phyloP scores from a whole-genome alignment of 768 basidiomycete species.

The Termitomyces sp. region DNA sequence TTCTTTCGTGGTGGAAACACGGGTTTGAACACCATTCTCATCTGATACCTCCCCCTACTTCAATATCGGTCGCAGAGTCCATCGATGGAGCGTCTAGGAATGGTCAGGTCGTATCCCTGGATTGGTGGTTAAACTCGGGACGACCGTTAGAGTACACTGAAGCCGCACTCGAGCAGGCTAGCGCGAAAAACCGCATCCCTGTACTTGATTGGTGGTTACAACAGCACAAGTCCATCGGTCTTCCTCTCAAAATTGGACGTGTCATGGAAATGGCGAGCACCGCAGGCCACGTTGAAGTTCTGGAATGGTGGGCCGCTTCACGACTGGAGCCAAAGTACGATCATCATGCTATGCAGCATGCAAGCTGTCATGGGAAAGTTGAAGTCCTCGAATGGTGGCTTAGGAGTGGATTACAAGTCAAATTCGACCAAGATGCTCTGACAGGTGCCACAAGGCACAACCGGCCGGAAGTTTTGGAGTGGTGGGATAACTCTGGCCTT shows the following conservation, averaged over 20 bases:
- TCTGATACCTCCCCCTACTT: constrained; percentile 49
- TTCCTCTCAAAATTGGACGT: constrained; percentile 76
- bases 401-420: constrained; percentile 66
- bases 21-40: constrained; percentile 56
- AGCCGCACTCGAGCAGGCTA: constrained; percentile 74
- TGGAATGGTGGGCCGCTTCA: constrained; percentile 85
- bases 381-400: constrained; percentile 84
- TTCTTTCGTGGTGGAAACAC: constrained; percentile 82
- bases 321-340: constrained; percentile 78
- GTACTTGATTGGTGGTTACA: constrained; percentile 84
- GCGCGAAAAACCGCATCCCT: constrained; percentile 68
- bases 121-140: constrained; percentile 77
- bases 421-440: constrained; percentile 78
- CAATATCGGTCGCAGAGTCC: constrained; percentile 56
- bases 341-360: constrained; percentile 68
- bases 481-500: constrained; percentile 82
- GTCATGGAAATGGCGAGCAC: constrained; percentile 84
- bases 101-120: constrained; percentile 67
- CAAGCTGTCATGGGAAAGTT: constrained; percentile 75
- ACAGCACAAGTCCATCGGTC: constrained; percentile 38
- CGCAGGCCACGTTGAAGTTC: constrained; percentile 66
- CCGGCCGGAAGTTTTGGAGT: constrained; percentile 75
- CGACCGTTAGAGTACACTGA: constrained; percentile 72
- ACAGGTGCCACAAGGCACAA: constrained; percentile 79
- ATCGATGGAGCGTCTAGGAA: constrained; percentile 76